Percentiles rank a stretch among this genome's conserved stretches.
Conservation (phyloP, 1,139 yeast genomes). For the Arxiozyma slooffiae region DNA sequence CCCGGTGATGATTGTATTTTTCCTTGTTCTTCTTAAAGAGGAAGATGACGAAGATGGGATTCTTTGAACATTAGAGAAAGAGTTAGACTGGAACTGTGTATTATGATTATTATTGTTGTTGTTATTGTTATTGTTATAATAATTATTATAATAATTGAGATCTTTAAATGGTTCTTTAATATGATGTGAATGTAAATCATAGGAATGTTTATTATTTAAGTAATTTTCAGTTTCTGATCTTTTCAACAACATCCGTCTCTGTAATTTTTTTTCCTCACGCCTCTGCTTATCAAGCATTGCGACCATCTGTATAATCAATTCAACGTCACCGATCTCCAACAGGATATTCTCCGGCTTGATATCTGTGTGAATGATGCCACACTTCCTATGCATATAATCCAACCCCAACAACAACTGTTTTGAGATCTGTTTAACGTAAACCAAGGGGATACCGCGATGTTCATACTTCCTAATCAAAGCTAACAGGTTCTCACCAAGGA, state of each 20-base stretch:
- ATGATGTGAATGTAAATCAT: constrained; percentile 1
- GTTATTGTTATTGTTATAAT: neutral
- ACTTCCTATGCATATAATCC: constrained; percentile 61
- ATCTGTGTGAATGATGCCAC: constrained; percentile 75
- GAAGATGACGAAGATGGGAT: constrained; percentile 5
- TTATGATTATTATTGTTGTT: neutral
- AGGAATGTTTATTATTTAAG: neutral
- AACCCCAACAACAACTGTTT: constrained; percentile 57
- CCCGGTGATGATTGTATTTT: constrained; percentile 73
- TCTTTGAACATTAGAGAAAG: constrained; percentile 5
- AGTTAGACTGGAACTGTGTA: neutral
- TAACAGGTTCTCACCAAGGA: constrained; percentile 66
- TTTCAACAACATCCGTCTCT: constrained; percentile 25
- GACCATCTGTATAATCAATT: constrained; percentile 50
- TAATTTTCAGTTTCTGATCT: constrained; percentile 6
- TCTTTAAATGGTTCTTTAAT: neutral
- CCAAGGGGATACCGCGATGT: constrained; percentile 61
- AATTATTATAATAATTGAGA: too few species aligned
- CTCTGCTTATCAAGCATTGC: constrained; percentile 45
- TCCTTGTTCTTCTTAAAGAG: constrained; percentile 44
- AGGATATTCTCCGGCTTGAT: constrained; percentile 70
- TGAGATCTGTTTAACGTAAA: constrained; percentile 64
- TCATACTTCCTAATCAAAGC: constrained; percentile 53
- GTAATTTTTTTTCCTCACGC: constrained; percentile 35
- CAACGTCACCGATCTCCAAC: constrained; percentile 66